These are phyloP conservation scores for Pestalotiopsis sp. DNA, from an alignment of 2,329 filamentous ascomycete genomes.

Conservation along the genomic window DNA sequence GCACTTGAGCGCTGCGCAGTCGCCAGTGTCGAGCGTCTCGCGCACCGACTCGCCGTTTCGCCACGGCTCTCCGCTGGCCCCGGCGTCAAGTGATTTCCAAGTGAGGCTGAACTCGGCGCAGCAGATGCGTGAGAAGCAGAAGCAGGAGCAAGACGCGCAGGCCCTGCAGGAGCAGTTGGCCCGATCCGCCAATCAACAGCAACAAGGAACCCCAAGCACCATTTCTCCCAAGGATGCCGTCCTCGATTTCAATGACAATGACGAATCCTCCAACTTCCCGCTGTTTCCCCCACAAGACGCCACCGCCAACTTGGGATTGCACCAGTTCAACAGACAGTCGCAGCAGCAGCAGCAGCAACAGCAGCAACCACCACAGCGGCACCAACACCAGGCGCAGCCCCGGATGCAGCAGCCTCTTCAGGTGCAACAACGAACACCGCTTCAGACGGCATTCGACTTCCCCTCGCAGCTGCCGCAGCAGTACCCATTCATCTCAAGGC, in stretches of 20 bases:
- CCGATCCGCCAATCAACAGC: slow-evolving; percentile 35
- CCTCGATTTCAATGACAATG: slow-evolving; percentile 78
- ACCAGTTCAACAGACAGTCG: slow-evolving; percentile 38
- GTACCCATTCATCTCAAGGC: slow-evolving; percentile 37
- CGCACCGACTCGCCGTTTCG: slow-evolving; percentile 83
- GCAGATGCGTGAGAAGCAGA: slow-evolving; percentile 61
- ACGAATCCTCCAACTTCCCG: slow-evolving; percentile 70
- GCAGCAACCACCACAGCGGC: slow-evolving; percentile 14
- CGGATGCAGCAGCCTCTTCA: slow-evolving; percentile 24
- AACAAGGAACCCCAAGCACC: slow-evolving; percentile 67
- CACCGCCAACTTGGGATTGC: slow-evolving; percentile 42
- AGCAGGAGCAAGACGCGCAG: slow-evolving; percentile 60
- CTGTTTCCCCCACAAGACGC: slow-evolving; percentile 67
- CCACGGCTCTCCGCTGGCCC: slow-evolving; percentile 65
- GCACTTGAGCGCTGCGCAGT: slow-evolving; percentile 62
- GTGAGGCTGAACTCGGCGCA: slow-evolving; percentile 56
- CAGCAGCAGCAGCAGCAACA: slow-evolving; percentile 13
- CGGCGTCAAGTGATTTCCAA: slow-evolving; percentile 46
- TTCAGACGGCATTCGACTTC: slow-evolving; percentile 31
- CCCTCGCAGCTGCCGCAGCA: slow-evolving; percentile 37
- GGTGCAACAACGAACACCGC: slow-evolving; percentile 19
- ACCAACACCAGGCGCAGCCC: slow-evolving; percentile 18
- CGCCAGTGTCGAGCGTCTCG: slow-evolving; percentile 47
- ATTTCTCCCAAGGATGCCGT: slow-evolving; percentile 94
- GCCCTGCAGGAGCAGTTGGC: slow-evolving; percentile 43